phyloP scores from a whole-genome alignment of 106 monocot genomes.

The Vanilla planifolia region DNA sequence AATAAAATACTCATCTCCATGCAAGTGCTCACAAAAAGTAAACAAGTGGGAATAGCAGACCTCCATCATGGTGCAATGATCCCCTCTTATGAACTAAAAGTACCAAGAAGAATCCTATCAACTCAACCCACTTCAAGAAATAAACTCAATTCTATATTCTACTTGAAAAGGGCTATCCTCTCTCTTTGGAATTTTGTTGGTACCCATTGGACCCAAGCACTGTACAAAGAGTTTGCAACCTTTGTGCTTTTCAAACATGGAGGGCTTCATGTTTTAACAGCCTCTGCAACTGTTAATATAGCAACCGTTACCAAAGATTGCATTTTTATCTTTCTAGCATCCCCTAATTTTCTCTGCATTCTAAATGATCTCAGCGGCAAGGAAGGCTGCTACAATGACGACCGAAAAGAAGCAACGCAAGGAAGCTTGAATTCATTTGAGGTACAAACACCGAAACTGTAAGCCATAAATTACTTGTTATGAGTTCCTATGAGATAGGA shows the following conservation, averaged over 20 bases:
- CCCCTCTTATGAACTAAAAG: conserved; percentile 13
- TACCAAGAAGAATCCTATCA: conserved; percentile 5
- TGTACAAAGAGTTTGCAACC: conserved; percentile 5
- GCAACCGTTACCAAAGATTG: no score
- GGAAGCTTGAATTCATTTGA: conserved; percentile 17
- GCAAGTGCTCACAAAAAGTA: conserved; percentile 60
- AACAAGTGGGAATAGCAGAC: conserved; percentile 13
- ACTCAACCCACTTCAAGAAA: conserved; percentile 20
- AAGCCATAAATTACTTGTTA: neutral
- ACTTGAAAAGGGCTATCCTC: conserved; percentile 20
- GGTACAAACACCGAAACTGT: conserved; percentile 12
- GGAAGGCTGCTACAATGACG: conserved; percentile 17
- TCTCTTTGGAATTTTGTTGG: conserved; percentile 25
- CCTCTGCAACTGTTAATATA: no score
- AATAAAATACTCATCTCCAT: conserved; percentile 15
- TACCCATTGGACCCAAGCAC: conserved; percentile 12
- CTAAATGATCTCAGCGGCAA: conserved; percentile 11
- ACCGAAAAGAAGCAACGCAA: conserved; percentile 6
- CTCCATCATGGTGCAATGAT: conserved; percentile 65
- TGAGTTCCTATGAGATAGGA: neutral
- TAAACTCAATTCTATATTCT: conserved; percentile 13
- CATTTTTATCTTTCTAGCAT: no score
- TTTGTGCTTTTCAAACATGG: neutral
- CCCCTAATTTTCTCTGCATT: neutral
- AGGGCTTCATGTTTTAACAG: no score